Conservation (phyloP, 345 rosid species). For the Litchi chinensis region DNA sequence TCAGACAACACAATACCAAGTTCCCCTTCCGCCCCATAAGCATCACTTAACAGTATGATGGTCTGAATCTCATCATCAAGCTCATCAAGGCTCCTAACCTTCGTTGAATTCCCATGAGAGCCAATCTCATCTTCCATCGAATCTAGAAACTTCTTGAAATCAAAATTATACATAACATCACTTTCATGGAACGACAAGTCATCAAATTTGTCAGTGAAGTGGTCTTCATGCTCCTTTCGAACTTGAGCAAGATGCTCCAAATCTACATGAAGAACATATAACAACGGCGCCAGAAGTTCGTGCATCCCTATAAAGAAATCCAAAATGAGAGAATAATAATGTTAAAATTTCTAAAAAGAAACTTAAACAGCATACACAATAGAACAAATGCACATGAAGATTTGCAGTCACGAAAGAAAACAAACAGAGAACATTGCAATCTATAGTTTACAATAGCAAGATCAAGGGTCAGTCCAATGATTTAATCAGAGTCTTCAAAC, state of each 20-base stretch:
- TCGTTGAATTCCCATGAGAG: constrained; percentile 48
- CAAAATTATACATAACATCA: constrained; percentile 77
- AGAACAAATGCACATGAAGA: background rate
- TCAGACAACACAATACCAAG: constrained; percentile 92
- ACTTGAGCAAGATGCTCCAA: constrained; percentile 78
- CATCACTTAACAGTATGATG: constrained; percentile 70
- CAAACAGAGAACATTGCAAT: background rate
- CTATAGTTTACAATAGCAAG: background rate
- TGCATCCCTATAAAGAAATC: constrained; percentile 74
- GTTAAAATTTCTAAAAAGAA: constrained; percentile 2
- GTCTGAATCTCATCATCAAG: constrained; percentile 85
- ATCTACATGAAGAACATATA: constrained; percentile 93
- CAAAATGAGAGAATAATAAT: constrained; percentile 3
- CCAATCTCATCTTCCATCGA: constrained; percentile 57
- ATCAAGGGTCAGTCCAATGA: background rate
- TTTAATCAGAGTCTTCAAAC: background rate
- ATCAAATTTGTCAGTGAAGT: constrained; percentile 87
- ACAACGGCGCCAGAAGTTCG: constrained; percentile 91
- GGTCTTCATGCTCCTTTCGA: constrained; percentile 75
- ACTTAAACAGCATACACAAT: background rate
- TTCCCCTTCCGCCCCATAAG: constrained; percentile 99
- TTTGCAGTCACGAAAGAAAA: background rate
- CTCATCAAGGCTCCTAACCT: constrained; percentile 63
- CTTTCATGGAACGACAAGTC: constrained; percentile 74
- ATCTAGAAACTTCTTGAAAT: constrained; percentile 73